Conservation (phyloP, 2,329 filamentous ascomycete genomes). For the Colletotrichum simmondsii region DNA sequence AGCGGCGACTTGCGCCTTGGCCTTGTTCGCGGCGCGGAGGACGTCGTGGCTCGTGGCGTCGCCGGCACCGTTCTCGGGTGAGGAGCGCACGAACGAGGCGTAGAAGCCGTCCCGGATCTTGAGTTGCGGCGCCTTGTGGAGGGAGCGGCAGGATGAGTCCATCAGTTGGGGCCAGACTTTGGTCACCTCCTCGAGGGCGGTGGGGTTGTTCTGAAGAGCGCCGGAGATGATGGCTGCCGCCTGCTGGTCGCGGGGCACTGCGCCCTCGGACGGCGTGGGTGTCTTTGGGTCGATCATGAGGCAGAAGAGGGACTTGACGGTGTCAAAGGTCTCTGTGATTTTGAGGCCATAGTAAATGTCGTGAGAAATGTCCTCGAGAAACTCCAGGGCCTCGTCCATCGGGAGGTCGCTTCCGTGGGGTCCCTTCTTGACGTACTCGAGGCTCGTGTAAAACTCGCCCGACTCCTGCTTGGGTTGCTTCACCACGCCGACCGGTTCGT, state of each 20-base stretch:
- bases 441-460: slow-evolving; percentile 35
- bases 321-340: slow-evolving; percentile 65
- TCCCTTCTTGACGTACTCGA: slow-evolving; percentile 37
- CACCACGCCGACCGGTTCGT: slow-evolving; percentile 67
- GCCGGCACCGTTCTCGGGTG: background rate
- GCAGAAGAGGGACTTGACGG: slow-evolving; percentile 67
- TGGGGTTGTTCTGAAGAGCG: slow-evolving; percentile 73
- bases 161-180: slow-evolving; percentile 58
- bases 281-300: slow-evolving; percentile 53
- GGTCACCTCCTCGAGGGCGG: slow-evolving; percentile 64
- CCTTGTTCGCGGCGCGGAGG: slow-evolving; percentile 39
- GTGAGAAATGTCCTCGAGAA: slow-evolving; percentile 72
- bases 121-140: slow-evolving; percentile 14
- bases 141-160: slow-evolving; percentile 47
- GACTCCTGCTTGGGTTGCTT: slow-evolving; percentile 59
- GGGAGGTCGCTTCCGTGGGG: slow-evolving; percentile 40
- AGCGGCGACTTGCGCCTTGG: slow-evolving; percentile 56
- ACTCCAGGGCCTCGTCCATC: slow-evolving; percentile 63
- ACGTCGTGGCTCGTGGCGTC: background rate
- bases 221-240: slow-evolving; percentile 69
- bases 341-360: slow-evolving; percentile 77
- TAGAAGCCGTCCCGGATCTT: slow-evolving; percentile 54
- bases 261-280: slow-evolving; percentile 36
- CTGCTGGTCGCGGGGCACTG: slow-evolving; percentile 56
- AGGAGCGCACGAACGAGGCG: slow-evolving; percentile 48